Percentiles rank a stretch among this genome's conserved stretches.
phyloP scores from a whole-genome alignment of 2,329 filamentous ascomycete genomes.

The Talaromyces piceae region DNA sequence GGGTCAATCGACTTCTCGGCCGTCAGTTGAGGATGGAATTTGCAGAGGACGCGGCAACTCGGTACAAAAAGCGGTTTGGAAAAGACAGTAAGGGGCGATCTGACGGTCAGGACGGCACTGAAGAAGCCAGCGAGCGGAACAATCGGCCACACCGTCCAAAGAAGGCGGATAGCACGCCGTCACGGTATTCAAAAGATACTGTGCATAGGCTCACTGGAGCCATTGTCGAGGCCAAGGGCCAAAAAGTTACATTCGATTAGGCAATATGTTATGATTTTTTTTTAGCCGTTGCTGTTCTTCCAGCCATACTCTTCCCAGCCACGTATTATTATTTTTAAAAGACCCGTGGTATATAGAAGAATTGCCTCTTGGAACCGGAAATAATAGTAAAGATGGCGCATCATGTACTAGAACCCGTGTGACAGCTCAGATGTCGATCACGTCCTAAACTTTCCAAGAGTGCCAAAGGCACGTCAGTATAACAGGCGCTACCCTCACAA shows the following conservation, averaged over 20 bases:
- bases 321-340: constrained; percentile 4
- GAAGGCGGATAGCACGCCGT: constrained; percentile 30
- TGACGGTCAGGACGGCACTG: constrained; percentile 4
- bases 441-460: too few relatives aligned
- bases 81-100: constrained; percentile 51
- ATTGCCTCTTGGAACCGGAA: neutral
- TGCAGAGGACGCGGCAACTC: constrained; percentile 78
- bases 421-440: too few relatives aligned
- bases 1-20: constrained; percentile 76
- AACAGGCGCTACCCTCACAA: too few relatives aligned
- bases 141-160: constrained; percentile 17
- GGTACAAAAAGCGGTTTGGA: constrained; percentile 92
- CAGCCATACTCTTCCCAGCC: neutral
- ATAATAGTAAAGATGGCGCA: too few relatives aligned
- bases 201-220: constrained; percentile 64
- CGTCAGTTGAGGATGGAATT: constrained; percentile 81
- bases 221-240: constrained; percentile 70
- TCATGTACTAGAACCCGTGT: too few relatives aligned
- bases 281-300: neutral
- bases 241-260: constrained; percentile 74
- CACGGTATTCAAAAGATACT: constrained; percentile 43
- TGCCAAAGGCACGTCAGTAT: too few relatives aligned
- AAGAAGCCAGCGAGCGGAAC: constrained; percentile 17
- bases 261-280: neutral
- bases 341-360: neutral